Evolutionary conservation across 2,329 filamentous ascomycete species (phyloP).

Genomic region (Zymoseptoria brevis): DNA sequence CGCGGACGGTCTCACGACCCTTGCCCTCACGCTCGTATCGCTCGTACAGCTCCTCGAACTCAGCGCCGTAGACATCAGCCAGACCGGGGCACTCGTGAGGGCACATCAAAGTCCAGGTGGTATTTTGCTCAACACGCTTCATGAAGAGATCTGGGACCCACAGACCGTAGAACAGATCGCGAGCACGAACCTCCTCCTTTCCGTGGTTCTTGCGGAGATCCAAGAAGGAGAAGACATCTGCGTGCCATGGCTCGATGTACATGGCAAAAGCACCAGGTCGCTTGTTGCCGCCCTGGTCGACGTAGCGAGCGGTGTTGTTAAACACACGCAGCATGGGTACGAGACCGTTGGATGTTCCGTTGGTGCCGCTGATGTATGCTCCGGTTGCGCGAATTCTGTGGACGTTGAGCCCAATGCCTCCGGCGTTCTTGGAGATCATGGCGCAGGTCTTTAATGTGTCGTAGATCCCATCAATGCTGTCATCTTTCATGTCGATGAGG

Average conservation of each 20-base stretch:
- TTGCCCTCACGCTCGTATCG: conserved; percentile 78
- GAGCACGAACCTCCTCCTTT: conserved; percentile 94
- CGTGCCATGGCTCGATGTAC: conserved; percentile 98
- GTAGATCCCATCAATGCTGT: conserved; percentile 98
- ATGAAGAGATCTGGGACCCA: conserved; percentile 99
- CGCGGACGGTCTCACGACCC: conserved; percentile 85
- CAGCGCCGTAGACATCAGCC: conserved; percentile 93
- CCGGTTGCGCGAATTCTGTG: conserved; percentile 96
- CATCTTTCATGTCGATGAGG: conserved; percentile 98
- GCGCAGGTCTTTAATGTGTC: conserved; percentile 98
- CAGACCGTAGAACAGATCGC: conserved; percentile 92
- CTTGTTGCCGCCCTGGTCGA: conserved; percentile 99
- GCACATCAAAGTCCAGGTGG: conserved; percentile 96
- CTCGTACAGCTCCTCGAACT: conserved; percentile 92
- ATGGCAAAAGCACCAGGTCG: conserved; percentile 96
- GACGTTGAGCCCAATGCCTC: conserved; percentile 92
- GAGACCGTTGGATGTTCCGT: conserved; percentile 95
- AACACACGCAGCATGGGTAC: conserved; percentile 97
- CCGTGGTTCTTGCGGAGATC: conserved; percentile 99
- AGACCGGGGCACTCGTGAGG: conserved; percentile 92
- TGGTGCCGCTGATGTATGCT: conserved; percentile 96
- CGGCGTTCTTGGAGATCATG: conserved; percentile 99
- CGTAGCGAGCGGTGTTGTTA: conserved; percentile 98
- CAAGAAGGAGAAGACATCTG: conserved; percentile 93
- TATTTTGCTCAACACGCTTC: conserved; percentile 97